phyloP scores from a whole-genome alignment of 768 basidiomycete genomes.

The Phanerochaete carnosa region DNA sequence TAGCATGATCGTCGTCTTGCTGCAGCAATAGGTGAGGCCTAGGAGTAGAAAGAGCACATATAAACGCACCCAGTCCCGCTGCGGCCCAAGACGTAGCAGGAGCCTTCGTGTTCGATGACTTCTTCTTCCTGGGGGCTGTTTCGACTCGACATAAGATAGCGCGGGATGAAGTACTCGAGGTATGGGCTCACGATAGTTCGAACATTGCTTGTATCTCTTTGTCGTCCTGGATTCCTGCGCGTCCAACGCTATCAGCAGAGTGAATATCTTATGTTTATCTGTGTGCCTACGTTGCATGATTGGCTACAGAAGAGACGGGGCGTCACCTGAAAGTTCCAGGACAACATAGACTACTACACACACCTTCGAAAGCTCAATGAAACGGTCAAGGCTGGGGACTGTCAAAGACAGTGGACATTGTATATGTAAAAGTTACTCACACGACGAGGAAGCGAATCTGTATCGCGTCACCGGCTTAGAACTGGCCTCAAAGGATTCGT shows the following conservation, averaged over 20 bases:
- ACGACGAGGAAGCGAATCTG: neutral
- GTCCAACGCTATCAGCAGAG: neutral
- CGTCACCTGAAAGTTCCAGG: neutral
- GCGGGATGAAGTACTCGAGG: neutral
- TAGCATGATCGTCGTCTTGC: conserved; percentile 76
- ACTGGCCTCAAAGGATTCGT: neutral
- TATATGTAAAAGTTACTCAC: too few relatives aligned
- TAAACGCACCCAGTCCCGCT: conserved; percentile 66
- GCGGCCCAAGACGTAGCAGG: conserved; percentile 65
- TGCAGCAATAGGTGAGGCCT: conserved; percentile 18
- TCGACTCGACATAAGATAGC: neutral
- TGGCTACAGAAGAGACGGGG: neutral
- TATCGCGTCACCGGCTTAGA: neutral
- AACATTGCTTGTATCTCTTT: conserved; percentile 34
- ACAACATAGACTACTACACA: neutral
- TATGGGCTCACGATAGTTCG: conserved; percentile 23
- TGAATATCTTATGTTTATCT: neutral
- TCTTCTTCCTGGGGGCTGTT: conserved; percentile 43
- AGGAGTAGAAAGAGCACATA: neutral
- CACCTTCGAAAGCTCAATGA: neutral
- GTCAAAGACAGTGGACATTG: neutral
- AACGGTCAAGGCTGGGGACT: neutral
- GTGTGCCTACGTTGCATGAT: neutral
- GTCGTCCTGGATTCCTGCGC: conserved; percentile 46
- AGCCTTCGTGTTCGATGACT: conserved; percentile 56